phyloP scores from a whole-genome alignment of 441 rosid species.

The Brassica balearica region DNA sequence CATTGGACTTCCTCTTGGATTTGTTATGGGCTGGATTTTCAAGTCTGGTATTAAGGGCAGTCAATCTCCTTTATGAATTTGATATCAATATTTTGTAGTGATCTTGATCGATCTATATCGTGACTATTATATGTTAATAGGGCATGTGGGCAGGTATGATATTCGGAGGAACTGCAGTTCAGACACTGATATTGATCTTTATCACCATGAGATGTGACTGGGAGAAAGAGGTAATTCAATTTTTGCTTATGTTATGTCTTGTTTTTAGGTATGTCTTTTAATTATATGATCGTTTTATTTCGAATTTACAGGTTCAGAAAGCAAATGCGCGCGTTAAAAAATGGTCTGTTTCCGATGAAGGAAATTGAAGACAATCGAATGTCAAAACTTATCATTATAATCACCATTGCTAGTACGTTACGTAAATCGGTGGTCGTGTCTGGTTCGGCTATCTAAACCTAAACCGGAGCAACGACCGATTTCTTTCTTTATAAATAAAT shows the following conservation, averaged over 20 bases:
- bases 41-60: constrained; percentile 2
- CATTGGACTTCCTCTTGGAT: neutral
- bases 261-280: neutral
- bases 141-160: constrained; percentile 3
- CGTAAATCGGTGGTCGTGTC: neutral
- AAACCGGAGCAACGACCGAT: neutral
- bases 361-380: neutral
- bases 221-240: neutral
- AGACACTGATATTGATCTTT: neutral
- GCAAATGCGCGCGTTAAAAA: neutral
- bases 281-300: neutral
- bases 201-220: neutral
- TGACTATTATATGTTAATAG: neutral
- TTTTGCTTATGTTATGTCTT: neutral
- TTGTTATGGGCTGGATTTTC: neutral
- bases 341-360: neutral
- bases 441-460: neutral
- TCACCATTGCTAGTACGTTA: neutral
- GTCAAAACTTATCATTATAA: neutral
- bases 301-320: neutral
- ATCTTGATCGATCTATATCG: neutral
- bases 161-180: constrained; percentile 1
- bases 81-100: neutral
- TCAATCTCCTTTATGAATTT: neutral
- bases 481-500: neutral